These are phyloP conservation scores for Phytophthora pseudosyringae DNA, from an alignment of 352 stramenopile species.

Conservation along the genomic window DNA sequence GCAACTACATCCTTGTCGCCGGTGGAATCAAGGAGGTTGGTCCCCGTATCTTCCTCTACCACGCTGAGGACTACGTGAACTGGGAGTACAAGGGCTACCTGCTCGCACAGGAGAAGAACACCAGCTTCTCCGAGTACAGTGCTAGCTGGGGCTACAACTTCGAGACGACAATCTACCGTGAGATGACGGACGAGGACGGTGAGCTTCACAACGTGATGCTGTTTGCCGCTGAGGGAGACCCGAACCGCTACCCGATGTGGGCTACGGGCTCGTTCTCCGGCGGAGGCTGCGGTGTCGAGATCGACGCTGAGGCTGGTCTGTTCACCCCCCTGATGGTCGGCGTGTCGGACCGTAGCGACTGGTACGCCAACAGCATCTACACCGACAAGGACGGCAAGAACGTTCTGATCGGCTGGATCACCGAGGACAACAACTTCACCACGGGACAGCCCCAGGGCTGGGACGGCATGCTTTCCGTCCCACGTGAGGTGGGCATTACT, in stretches of 20 bases:
- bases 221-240: slow-evolving; percentile 58
- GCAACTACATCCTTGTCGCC: slow-evolving; percentile 68
- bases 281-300: slow-evolving; percentile 23
- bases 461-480: slow-evolving; percentile 70
- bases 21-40: slow-evolving; percentile 60
- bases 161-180: slow-evolving; percentile 69
- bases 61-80: slow-evolving; percentile 60
- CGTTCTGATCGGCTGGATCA: slow-evolving; percentile 71
- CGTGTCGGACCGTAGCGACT: slow-evolving; percentile 66
- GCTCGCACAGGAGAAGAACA: slow-evolving; percentile 64
- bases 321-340: slow-evolving; percentile 68
- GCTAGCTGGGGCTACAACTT: slow-evolving; percentile 71
- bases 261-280: slow-evolving; percentile 47
- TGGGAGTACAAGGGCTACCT: slow-evolving; percentile 76
- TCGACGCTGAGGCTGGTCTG: slow-evolving; percentile 37
- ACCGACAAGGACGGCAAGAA: slow-evolving; percentile 64
- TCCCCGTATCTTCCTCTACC: slow-evolving; percentile 74
- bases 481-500: slow-evolving; percentile 54
- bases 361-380: slow-evolving; percentile 77
- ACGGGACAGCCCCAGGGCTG: slow-evolving; percentile 64
- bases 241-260: slow-evolving; percentile 71
- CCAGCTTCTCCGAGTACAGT: slow-evolving; percentile 64
- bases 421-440: slow-evolving; percentile 58
- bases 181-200: slow-evolving; percentile 62
- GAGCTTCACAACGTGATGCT: slow-evolving; percentile 71